Percentiles rank a stretch among this genome's conserved stretches.
phyloP scores from a whole-genome alignment of 352 stramenopile species.

The Pythium grandisporangium region DNA sequence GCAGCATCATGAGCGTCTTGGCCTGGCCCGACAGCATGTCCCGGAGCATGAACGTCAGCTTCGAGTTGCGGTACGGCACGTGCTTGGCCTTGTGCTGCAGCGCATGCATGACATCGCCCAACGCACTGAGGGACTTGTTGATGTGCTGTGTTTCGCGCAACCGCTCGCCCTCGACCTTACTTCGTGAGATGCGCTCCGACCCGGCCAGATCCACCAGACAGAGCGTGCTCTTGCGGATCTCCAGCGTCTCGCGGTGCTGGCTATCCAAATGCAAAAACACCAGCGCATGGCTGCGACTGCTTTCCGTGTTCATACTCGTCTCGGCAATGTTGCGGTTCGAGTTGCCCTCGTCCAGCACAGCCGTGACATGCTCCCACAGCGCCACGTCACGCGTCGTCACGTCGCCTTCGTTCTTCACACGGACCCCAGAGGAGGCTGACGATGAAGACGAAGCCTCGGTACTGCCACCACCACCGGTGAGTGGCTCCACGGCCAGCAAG shows the following conservation, averaged over 20 bases:
- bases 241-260: constrained; percentile 54
- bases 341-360: constrained; percentile 63
- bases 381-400: constrained; percentile 50
- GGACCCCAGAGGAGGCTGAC: constrained; percentile 33
- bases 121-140: constrained; percentile 96
- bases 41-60: constrained; percentile 91
- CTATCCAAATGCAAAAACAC: constrained; percentile 74
- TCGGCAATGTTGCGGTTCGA: constrained; percentile 74
- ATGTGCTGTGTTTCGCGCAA: constrained; percentile 97
- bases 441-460: too few relatives aligned
- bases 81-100: constrained; percentile 90
- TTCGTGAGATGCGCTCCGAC: constrained; percentile 91
- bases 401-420: constrained; percentile 68
- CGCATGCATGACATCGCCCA: constrained; percentile 96
- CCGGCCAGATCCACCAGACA: constrained; percentile 98
- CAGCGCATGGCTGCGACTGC: constrained; percentile 77
- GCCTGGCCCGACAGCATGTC: constrained; percentile 87
- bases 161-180: constrained; percentile 70
- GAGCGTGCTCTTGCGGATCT: constrained; percentile 81
- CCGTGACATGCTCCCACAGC: constrained; percentile 57
- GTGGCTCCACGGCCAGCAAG: too few relatives aligned
- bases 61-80: constrained; percentile 93
- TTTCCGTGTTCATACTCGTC: constrained; percentile 84
- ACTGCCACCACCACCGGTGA: constrained; percentile 46
- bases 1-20: constrained; percentile 92